A percentile compares a stretch with the other conserved stretches of the same genome.
Evolutionary conservation across 306 rosid genomes (phyloP).

Genomic region (Pterocarpus macrocarpus): DNA sequence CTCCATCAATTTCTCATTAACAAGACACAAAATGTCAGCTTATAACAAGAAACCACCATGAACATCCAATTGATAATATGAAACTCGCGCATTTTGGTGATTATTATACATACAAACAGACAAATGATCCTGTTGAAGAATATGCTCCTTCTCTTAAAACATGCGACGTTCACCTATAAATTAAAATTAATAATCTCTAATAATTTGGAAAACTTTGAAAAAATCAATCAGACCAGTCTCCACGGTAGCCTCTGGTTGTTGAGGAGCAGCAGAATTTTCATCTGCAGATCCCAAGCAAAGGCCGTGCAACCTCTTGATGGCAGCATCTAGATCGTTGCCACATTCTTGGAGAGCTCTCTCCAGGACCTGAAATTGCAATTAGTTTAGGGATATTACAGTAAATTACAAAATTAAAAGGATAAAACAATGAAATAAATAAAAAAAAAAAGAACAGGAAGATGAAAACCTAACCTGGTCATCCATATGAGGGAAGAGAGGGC

Average conservation of each 20-base stretch:
- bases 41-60: background rate
- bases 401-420: background rate
- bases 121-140: background rate
- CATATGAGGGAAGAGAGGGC: slow-evolving; percentile 79
- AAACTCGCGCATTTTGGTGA: background rate
- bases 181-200: background rate
- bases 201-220: background rate
- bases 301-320: slow-evolving; percentile 72
- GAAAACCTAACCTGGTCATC: slow-evolving; percentile 61
- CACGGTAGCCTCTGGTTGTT: slow-evolving; percentile 45
- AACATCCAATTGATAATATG: slow-evolving; percentile 10
- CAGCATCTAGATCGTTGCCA: slow-evolving; percentile 86
- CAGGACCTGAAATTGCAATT: slow-evolving; percentile 59
- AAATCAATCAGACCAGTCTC: slow-evolving; percentile 56
- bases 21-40: background rate
- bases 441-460: background rate
- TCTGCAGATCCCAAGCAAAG: slow-evolving; percentile 69
- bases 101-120: background rate
- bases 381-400: no score
- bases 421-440: background rate
- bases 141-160: background rate
- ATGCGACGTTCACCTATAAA: background rate
- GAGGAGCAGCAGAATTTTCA: slow-evolving; percentile 46
- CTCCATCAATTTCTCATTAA: background rate
- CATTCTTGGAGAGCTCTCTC: slow-evolving; percentile 85